Base-by-base conservation (phyloP, 176 grass and related monocot species). In the Musa troglodytarum region DNA sequence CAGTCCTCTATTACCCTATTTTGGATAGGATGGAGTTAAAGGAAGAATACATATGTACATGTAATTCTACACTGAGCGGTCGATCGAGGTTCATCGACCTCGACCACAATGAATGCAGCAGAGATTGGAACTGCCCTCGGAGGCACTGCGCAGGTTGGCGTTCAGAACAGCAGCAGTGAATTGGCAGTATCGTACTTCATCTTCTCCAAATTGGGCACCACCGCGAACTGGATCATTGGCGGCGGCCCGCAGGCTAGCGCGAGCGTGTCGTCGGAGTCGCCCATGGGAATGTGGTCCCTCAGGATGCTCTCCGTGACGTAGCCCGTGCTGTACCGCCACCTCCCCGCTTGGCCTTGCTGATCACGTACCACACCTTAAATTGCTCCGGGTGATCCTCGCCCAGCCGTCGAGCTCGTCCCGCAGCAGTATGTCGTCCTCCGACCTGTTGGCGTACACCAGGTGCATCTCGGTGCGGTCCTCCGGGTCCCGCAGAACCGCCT, bases 291-390 rank as follows among this genome's bases (percentile, higher is more conserved):
- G 54, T 91, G 88, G n/a, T 91, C 88, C 73, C 78, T 51, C 20
- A 98, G 80, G 10, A 89, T 43, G 43, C 8, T 49, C 61, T 98
- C 88, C 12, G 70, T 81, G 1, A 98, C 82, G 12, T 28, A 20
- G 12, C 95, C 95, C 0, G 87, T 81, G 64, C 88, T 79, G 68
- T 91, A 89, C 49, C 7, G 25, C 90, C 95, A 91, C 51, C 73
- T 23, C 78, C 77, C 17, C 74, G 50, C 53, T 65, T 69, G 77
- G 71, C 72, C 76, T 63, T 63, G 63, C 82, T 59, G 25, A 98
- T 20, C 26, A 93, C 78, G 69, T 91, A 98, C 95, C 95, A 93
- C 49, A 98, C 88, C 84, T 89, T 98, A 65, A 98, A 69, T 84
- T 83, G 74, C 49, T 71, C 69, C 0, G 90, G 95, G 71, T 82